Percentiles rank a stretch among this genome's conserved stretches.
Conservation (phyloP, 805 yeast genomes). For the Nematodospora valgi region DNA sequence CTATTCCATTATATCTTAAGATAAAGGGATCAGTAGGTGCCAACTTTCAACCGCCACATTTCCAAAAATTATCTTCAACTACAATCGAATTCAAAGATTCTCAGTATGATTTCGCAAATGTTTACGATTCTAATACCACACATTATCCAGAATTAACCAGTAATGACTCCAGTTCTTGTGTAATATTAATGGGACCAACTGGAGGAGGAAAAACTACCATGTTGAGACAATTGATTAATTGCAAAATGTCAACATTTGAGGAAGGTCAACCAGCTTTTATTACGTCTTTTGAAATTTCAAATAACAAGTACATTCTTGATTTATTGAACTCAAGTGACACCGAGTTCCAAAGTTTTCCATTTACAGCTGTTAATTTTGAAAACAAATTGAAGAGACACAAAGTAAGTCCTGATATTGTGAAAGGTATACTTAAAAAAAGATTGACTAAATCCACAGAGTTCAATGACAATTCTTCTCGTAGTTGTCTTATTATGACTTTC, state of each 20-base stretch:
- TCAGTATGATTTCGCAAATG: constrained; percentile 19
- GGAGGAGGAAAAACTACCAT: constrained; percentile 33
- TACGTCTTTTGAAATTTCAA: constrained; percentile 28
- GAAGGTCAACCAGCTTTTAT: constrained; percentile 9
- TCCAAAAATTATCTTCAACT: constrained; percentile 10
- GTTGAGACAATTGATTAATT: constrained; percentile 15
- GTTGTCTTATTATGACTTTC: constrained; percentile 25
- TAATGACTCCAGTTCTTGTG: constrained; percentile 11
- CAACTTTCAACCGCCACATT: constrained; percentile 12
- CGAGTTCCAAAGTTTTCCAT: neutral
- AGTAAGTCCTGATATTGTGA: constrained; percentile 9
- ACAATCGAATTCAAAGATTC: constrained; percentile 18
- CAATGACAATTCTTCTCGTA: constrained; percentile 20
- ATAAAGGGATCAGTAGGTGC: constrained; percentile 13
- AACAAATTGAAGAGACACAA: constrained; percentile 13
- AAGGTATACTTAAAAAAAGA: constrained; percentile 16
- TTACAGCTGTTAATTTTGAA: constrained; percentile 7
- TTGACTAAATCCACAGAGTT: constrained; percentile 18
- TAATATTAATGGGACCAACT: constrained; percentile 26
- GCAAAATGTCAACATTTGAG: constrained; percentile 5
- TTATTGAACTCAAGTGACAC: constrained; percentile 16
- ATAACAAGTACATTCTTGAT: constrained; percentile 23
- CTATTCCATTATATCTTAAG: constrained; percentile 25
- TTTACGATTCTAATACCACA: constrained; percentile 11
- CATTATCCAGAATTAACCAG: constrained; percentile 4